Evolutionary conservation across 2,329 filamentous ascomycete genomes (phyloP), one percentile per base, ranked within the genome.

Genomic region (Verticillium zaregamsianum): DNA sequence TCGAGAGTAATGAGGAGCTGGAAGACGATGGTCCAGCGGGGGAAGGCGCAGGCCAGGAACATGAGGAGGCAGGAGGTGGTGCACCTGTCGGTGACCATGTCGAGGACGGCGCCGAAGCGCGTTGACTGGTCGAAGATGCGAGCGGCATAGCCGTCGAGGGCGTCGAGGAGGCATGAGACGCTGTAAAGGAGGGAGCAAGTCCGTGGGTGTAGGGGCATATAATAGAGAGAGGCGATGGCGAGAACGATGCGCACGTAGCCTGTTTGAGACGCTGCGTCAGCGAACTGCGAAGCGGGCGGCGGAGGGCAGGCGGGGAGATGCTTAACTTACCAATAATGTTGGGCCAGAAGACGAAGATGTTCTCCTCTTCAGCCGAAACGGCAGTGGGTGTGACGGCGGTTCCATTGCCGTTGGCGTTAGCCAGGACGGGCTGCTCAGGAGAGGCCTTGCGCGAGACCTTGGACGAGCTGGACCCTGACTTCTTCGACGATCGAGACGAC

Each of bases 71-170:
- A 99, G 2, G 94, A 89, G 3, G 95, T 99, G 33, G 94, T 98
- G 82, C 95, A 98, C 64, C 95, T 90, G 77, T 99, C 95, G 20
- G 95, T 99, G 64, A 99, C 94, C 95, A 99, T 99, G 80, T 99
- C 95, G 66, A 99, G 84, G 37, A 99, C 94, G 35, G 94, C 95
- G 66, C 95, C 95, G 75, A 99, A 99, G 66, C 91, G 91, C 60
- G 95, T 98, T 40, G 91, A 94, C 77, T 99, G 95, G 71, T 96
- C 87, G 74, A 86, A 94, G 89, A 71, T 63, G 33, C 78, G 70
- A 62, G 95, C 95, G n/a, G 93, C 93, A 70, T 93, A 90, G 69
- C 95, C 95, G 74, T 99, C 95, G 66, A 98, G 86, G 55, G 94
- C 95, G 74, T 99, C 95, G 67, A 99, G 90, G 55, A 98, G 86